Base-by-base conservation (phyloP, 306 rosid genomes). In the Acacia crassicarpa region DNA sequence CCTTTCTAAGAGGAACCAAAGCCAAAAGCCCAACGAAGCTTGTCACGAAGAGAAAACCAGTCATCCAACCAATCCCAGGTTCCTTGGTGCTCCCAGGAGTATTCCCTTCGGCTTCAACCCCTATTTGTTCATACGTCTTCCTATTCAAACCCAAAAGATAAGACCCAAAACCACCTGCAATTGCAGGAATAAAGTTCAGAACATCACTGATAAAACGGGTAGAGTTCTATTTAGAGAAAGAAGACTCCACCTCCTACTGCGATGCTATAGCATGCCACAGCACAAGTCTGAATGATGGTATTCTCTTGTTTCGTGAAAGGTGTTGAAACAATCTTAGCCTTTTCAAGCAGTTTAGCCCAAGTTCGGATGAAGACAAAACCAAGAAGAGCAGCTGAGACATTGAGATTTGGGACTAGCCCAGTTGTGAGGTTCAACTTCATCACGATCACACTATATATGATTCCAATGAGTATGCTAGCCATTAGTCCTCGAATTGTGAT, bases 291-390 rank as follows among this genome's bases (percentile, higher is more conserved):
- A 77, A 94, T 92, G 49, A 92, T 74, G 62, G 97, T 94, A 65
- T 94, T 94, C 83, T 94, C 98, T 85, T 94, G 97, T 78, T 89
- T 85, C 20, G 98, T 94, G 85, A 94, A 94, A 33, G 97, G 97
- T 48, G 77, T 83, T 19, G 98, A 84, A 44, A 90, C 89, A 78
- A 91, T 53, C 62, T 92, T 95, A 51, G 97, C 96, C 80, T 91
- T 91, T 53, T 87, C 85, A 41, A 94, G 96, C 67, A 92, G 75
- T 80, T 68, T 79, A 76, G 94, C 88, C 98, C 98, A 94, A 78
- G 90, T 38, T 78, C 84, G 75, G 72, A 94, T 80, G 75, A 92
- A 89, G 45, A 94, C 98, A 75, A 86, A 94, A 33, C 97, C 97
- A 53, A 94, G 90, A n/a, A 94, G 94, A 74, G 98, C 98, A 16